Base-by-base conservation (phyloP, 495 filamentous ascomycete species). In the Aspergillus steynii region DNA sequence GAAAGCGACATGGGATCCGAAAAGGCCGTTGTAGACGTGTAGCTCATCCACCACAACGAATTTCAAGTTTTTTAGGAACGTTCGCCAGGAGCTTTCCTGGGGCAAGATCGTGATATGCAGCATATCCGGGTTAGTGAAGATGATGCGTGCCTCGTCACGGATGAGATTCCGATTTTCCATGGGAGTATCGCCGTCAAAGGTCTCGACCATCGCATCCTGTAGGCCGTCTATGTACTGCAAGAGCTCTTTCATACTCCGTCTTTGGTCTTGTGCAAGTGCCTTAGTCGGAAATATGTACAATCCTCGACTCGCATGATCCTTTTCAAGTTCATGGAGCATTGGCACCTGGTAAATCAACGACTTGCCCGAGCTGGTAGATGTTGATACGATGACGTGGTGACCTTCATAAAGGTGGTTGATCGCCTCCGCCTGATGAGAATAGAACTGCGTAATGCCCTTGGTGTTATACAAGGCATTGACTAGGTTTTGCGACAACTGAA, bases 201-300 rank as follows among this genome's bases (percentile, higher is more conserved):
- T 97, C 64, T 98, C 96, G 9, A 96, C 91, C 12, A 93, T 74
- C 5, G 87, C 77, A 56, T 88, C 79, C 64, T 91, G 84, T n/a
- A 97, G 71, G 0, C 85, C 86, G 9, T 85, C 80, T 83, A 99
- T 91, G 68, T 87, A 96, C 25, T 82, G 73, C 50, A 98, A 76
- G 59, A 99, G 77, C 50, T 96, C 92, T 66, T 89, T 88, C 72
- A 98, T 80, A 66, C 93, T 96, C 60, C 95, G 83, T 67, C 86
- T 85, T 74, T 99, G 95, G 75, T 98, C 95, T 72, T 99, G 95
- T 3, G 95, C 95, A 14, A 99, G 79, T 10, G 95, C 95, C 76
- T 99, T 99, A 3, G 95, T 99, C 1, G 95, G 95, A 61, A 99
- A 99, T 27, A 99, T 97, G 69, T 97, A 98, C 88, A 99, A 92